Base-by-base conservation (phyloP, 768 basidiomycete genomes). In the Boletus coccyginus region DNA sequence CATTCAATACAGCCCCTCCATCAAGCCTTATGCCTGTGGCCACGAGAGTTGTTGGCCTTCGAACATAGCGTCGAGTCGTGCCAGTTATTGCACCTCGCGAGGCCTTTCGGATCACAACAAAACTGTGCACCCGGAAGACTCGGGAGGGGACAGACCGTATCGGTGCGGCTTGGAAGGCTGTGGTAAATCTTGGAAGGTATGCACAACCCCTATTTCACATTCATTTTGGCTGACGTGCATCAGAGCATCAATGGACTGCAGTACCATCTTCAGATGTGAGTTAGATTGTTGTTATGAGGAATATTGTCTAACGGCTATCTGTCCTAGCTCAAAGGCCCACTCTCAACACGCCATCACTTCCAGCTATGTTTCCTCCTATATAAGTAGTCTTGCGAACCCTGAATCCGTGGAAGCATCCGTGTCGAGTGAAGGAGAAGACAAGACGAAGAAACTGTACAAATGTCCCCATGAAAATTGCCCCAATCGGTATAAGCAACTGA, bases 191-290 rank as follows among this genome's bases (percentile, higher is more conserved):
- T 93, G 90, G 90, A 92, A 91, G 88, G 91, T 88, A 35, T 29
- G 75, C 63, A 24, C 31, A 19, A 35, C 14, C 36, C 44, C 29
- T 43, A 42, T 57, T n/a, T 33, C 40, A 24, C 24, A 13, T 52
- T 39, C 32, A 11, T 32, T 46, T 52, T 24, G 32, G 53, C 21
- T 52, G 47, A 54, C 57, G 16, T 46, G 29, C 33, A 33, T 51
- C 61, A 92, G 92, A 91, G 86, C 59, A 77, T 92, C 63, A 94
- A 93, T 62, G 91, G 91, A 29, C 78, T 94, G 27, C 92, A 94
- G 68, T 94, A 94, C 63, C 91, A 94, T 71, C 74, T 94, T 46
- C 91, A 94, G 73, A 82, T 92, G 90, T 90, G 69, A 58, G 77
- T 56, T 33, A 50, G n/a, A 62, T 62, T 19, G 33, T 35, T 19